A percentile compares a stretch with the other conserved stretches of the same genome.
Evolutionary conservation across 2,329 filamentous ascomycete species (phyloP).

Genomic region (Fusarium tjaetaba): DNA sequence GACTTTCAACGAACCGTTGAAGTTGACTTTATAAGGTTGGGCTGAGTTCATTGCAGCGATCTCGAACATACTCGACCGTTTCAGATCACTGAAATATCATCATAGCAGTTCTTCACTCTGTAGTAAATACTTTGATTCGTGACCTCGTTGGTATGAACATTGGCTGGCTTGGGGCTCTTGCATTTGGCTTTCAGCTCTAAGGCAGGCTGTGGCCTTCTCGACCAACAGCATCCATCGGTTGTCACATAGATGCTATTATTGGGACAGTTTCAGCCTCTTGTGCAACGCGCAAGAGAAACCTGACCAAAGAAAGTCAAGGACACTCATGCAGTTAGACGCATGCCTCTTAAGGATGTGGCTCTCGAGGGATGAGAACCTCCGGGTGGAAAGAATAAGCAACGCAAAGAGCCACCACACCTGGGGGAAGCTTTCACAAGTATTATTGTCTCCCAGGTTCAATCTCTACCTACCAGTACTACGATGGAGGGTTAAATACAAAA

Average conservation of each 20-base stretch:
- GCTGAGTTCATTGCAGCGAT: no score
- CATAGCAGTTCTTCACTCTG: no score
- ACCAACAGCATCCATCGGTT: not conserved
- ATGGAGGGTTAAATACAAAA: no score
- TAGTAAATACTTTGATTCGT: no score
- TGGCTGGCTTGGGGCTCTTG: not conserved
- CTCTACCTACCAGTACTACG: rapidly evolving
- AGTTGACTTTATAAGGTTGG: no score
- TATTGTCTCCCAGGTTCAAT: not conserved
- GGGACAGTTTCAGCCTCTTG: not conserved
- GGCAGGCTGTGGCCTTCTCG: rapidly evolving
- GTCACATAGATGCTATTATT: no score
- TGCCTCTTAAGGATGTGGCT: not conserved
- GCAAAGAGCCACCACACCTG: not conserved
- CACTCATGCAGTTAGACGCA: not conserved
- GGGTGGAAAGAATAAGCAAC: not conserved
- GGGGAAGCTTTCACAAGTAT: not conserved
- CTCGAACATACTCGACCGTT: no score
- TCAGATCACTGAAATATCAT: no score
- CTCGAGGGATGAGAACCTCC: not conserved
- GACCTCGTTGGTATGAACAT: no score
- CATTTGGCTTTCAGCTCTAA: not conserved
- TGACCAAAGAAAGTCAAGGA: not conserved
- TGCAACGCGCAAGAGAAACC: not conserved
- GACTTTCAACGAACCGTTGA: no score